Evolutionary conservation across 2,329 filamentous ascomycete species (phyloP), one percentile per base, ranked within the genome.

Genomic region (Lecanicillium sp.): DNA sequence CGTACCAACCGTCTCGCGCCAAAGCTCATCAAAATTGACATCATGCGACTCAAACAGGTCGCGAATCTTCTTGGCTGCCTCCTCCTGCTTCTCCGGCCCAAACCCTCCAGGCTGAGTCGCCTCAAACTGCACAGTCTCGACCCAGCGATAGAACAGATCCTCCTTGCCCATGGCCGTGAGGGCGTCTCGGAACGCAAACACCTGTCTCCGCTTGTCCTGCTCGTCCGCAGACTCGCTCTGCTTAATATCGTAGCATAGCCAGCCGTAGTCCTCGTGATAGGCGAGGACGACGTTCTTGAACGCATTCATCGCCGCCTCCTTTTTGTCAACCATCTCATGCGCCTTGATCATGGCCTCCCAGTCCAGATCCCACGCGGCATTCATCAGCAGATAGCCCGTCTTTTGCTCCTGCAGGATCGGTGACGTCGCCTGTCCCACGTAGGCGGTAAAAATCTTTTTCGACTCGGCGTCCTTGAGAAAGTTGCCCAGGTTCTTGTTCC

Each of bases 71-170:
- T 76, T 65, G 42, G 86, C 85, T 2, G 84, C 81, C 31, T 69
- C 73, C 40, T 75, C 68, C 60, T 94, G 87, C 52, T 78, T 73
- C 54, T 88, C 83, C 0, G 71, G 65, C 2, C 81, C 84, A 54
- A 94, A 94, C 0, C 85, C 85, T 14, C 82, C 85, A 0, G 87
- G 84, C 48, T 75, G 74, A 27, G 79, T 82, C 30, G 85, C 82
- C 62, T 95, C 88, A 52, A 79, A 94, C 62, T 95, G 88, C 35
- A 95, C 80, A 54, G 94, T 74, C 65, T 95, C 89, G 35, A 95
- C 85, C 87, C 88, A 95, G 40, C 83, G 78, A 64, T 85, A 95
- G 64, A 95, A 95, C 38, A 95, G 59, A 46, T 83, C 79, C 58
- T 95, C 89, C 62, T 95, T 94, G 31, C 83, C 87, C 59, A 92